Percentiles rank a stretch among this genome's conserved stretches.
Conservation (phyloP, 2,329 filamentous ascomycete genomes). For the Colletotrichum tanaceti region DNA sequence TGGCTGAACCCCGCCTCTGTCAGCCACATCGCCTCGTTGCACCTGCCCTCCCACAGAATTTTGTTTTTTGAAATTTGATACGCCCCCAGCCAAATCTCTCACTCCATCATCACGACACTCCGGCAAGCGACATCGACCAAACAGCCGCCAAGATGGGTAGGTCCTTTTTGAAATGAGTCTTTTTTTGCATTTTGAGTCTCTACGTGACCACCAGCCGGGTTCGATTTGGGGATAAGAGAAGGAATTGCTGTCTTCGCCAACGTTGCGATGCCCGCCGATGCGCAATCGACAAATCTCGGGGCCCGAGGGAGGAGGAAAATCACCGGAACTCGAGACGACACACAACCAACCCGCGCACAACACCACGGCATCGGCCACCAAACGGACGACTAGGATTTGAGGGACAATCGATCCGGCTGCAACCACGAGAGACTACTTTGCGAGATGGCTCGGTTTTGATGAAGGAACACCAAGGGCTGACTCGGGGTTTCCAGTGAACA, state of each 20-base stretch:
- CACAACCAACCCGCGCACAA: not conserved
- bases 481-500: constrained; percentile 80
- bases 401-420: constrained; percentile 26
- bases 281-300: constrained; percentile 29
- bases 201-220: constrained; percentile 27
- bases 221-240: not conserved
- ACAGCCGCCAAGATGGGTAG: constrained; percentile 43
- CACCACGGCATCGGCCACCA: not conserved
- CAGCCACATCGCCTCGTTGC: constrained; percentile 27
- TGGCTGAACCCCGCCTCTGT: constrained; percentile 19
- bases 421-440: constrained; percentile 17
- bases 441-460: constrained; percentile 11
- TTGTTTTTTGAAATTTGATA: not conserved
- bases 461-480: constrained; percentile 45
- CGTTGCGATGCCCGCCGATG: constrained; percentile 25
- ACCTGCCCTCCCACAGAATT: constrained; percentile 40
- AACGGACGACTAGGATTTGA: not conserved
- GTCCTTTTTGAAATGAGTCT: constrained; percentile 23
- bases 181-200: constrained; percentile 13
- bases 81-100: constrained; percentile 21
- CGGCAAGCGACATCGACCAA: constrained; percentile 42
- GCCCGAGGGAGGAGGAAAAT: constrained; percentile 13
- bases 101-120: constrained; percentile 42
- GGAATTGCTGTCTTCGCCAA: constrained; percentile 1
- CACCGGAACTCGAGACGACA: constrained; percentile 1